A percentile compares a stretch with the other conserved stretches of the same genome.
Evolutionary conservation across 2,329 filamentous ascomycete species (phyloP).

Genomic region (Pyrenochaeta sp.): DNA sequence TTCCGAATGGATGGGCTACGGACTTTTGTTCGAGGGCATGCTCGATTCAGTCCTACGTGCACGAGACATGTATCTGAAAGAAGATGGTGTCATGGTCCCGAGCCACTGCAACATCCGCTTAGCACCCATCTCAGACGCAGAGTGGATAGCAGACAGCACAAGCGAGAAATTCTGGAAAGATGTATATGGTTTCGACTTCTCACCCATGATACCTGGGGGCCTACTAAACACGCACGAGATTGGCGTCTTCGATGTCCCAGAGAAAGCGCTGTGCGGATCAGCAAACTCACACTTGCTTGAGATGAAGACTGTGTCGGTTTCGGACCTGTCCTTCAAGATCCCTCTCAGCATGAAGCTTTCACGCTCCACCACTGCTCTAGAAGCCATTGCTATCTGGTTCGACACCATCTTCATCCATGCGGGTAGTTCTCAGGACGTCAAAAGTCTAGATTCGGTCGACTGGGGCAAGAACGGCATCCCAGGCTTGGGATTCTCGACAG

Average conservation of each 20-base stretch:
- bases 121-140: conserved; percentile 78
- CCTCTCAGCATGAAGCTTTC: conserved; percentile 69
- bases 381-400: conserved; percentile 92
- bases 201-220: conserved; percentile 83
- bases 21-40: conserved; percentile 93
- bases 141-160: conserved; percentile 79
- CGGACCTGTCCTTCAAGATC: conserved; percentile 78
- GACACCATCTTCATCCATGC: conserved; percentile 86
- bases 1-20: conserved; percentile 98
- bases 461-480: conserved; percentile 65
- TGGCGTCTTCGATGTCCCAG: conserved; percentile 41
- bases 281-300: conserved; percentile 77
- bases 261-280: conserved; percentile 53
- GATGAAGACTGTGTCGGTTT: conserved; percentile 73
- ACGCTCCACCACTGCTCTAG: conserved; percentile 71
- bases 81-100: conserved; percentile 83
- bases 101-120: conserved; percentile 84
- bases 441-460: conserved; percentile 62
- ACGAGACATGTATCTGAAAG: conserved; percentile 82
- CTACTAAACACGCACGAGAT: conserved; percentile 69
- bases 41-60: conserved; percentile 90
- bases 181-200: conserved; percentile 95
- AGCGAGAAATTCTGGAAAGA: conserved; percentile 78
- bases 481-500: conserved; percentile 86
- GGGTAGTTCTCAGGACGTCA: conserved; percentile 30